A percentile compares a stretch with the other conserved stretches of the same genome.
These are phyloP conservation scores for Colletotrichum gigasporum DNA, from an alignment of 2,329 filamentous ascomycete genomes.

Conservation along the genomic window DNA sequence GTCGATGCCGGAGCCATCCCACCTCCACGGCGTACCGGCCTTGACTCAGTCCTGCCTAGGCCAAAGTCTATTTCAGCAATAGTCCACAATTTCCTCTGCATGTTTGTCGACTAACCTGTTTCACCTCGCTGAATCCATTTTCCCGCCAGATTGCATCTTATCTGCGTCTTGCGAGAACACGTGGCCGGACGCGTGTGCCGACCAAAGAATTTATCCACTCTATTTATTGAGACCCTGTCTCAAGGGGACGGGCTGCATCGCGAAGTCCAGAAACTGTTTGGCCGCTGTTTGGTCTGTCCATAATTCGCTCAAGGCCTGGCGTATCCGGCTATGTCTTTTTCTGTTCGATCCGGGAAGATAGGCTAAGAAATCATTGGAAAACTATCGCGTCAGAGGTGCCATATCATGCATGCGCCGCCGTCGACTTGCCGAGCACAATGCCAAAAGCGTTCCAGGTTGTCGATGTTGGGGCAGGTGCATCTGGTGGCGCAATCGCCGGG, in stretches of 20 bases:
- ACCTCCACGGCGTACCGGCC: neutral
- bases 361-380: neutral
- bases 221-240: neutral
- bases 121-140: slow-evolving; percentile 15
- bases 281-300: neutral
- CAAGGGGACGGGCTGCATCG: neutral
- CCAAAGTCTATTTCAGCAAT: slow-evolving; percentile 24
- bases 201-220: neutral
- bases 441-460: no score
- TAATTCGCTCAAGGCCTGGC: no score
- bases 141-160: slow-evolving; percentile 5
- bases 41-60: slow-evolving; percentile 22
- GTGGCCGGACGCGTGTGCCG: slow-evolving; percentile 25
- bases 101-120: neutral
- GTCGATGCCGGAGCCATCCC: neutral
- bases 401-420: no score
- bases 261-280: neutral
- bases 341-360: no score
- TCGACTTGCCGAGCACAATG: no score
- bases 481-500: no score
- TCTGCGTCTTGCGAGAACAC: slow-evolving; percentile 8
- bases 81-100: slow-evolving; percentile 14
- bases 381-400: no score
- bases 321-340: no score
- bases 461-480: no score